Evolutionary conservation across 305 asterid genomes (phyloP).

Genomic region (Fraxinus sp.): DNA sequence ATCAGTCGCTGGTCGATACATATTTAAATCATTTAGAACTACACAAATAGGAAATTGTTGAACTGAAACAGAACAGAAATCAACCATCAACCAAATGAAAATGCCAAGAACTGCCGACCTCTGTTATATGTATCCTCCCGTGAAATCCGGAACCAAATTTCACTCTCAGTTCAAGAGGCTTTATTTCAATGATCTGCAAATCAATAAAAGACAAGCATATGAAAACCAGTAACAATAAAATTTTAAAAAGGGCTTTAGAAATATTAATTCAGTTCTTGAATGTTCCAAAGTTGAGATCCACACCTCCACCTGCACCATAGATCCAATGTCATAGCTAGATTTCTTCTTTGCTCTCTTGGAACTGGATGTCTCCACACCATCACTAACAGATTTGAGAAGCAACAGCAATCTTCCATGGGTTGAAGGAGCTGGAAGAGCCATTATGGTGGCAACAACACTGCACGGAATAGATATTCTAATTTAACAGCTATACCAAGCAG

Average conservation of each 20-base stretch:
- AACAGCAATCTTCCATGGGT: slow-evolving; percentile 81
- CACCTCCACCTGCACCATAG: slow-evolving; percentile 87
- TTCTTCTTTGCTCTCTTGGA: slow-evolving; percentile 78
- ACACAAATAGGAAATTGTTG: neutral
- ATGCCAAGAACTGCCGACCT: slow-evolving; percentile 54
- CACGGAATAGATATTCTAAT: slow-evolving; percentile 15
- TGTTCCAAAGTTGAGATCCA: slow-evolving; percentile 4
- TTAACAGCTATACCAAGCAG: slow-evolving; percentile 4
- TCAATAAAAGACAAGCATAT: slow-evolving; percentile 13
- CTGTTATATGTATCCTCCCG: slow-evolving; percentile 91
- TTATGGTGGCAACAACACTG: slow-evolving; percentile 72
- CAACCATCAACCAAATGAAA: slow-evolving; percentile 18
- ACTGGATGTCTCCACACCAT: slow-evolving; percentile 58
- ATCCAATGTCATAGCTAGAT: slow-evolving; percentile 62
- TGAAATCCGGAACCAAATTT: slow-evolving; percentile 82
- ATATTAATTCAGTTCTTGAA: slow-evolving; percentile 15
- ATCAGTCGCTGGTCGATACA: too few species aligned
- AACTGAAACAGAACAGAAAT: slow-evolving; percentile 6
- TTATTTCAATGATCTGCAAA: slow-evolving; percentile 83
- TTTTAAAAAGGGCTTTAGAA: neutral
- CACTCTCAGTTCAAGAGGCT: slow-evolving; percentile 79
- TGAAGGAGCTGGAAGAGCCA: slow-evolving; percentile 71
- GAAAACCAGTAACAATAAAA: slow-evolving; percentile 2
- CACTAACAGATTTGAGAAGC: slow-evolving; percentile 61
- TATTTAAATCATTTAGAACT: too few species aligned